A percentile compares a stretch with the other conserved stretches of the same genome.
phyloP scores from a whole-genome alignment of 768 basidiomycete species.

The Astraeus odoratus region DNA sequence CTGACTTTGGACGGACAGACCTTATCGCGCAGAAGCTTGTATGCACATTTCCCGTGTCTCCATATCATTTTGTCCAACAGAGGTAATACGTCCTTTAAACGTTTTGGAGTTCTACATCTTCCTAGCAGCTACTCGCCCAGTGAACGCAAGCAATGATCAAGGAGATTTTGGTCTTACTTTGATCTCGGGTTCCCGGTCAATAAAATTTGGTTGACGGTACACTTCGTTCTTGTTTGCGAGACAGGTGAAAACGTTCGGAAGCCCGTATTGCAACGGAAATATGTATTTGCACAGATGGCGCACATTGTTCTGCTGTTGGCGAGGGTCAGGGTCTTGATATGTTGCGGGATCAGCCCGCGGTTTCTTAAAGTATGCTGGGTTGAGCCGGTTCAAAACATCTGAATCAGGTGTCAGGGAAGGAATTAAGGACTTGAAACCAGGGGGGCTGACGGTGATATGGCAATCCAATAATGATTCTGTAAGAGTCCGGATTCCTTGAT shows the following conservation, averaged over 20 bases:
- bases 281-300: constrained; percentile 75
- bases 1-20: constrained; percentile 75
- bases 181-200: constrained; percentile 64
- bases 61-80: constrained; percentile 56
- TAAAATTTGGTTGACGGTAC: constrained; percentile 42
- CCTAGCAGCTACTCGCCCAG: constrained; percentile 30
- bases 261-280: constrained; percentile 73
- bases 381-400: constrained; percentile 65
- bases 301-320: constrained; percentile 40
- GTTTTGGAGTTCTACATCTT: constrained; percentile 62
- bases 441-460: constrained; percentile 53
- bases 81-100: constrained; percentile 50
- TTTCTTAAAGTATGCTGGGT: constrained; percentile 36
- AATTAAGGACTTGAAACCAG: not conserved
- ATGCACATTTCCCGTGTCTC: constrained; percentile 64
- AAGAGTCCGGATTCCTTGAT: constrained; percentile 41
- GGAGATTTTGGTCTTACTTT: constrained; percentile 35
- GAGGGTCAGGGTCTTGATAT: constrained; percentile 40
- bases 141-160: not conserved
- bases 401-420: not conserved
- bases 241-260: constrained; percentile 51
- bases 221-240: constrained; percentile 18
- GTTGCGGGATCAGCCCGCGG: constrained; percentile 18
- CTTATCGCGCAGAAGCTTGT: constrained; percentile 53
- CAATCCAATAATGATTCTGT: constrained; percentile 53